A percentile compares a stretch with the other conserved stretches of the same genome.
These are phyloP conservation scores for Strigomonas culicis DNA, from an alignment of 208 protist species.

Conservation along the genomic window DNA sequence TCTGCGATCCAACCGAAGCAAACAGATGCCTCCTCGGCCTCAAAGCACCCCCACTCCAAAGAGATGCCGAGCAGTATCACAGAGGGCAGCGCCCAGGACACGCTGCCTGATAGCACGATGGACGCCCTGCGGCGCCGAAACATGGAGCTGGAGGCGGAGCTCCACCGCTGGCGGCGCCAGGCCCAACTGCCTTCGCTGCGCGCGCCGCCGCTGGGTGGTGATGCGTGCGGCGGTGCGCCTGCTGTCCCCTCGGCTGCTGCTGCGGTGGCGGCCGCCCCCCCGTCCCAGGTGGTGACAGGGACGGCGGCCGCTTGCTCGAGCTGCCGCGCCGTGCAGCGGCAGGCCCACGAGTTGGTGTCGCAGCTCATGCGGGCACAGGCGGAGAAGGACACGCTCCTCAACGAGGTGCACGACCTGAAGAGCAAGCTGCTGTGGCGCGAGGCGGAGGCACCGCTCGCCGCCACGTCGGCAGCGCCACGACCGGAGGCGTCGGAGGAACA, in stretches of 20 bases:
- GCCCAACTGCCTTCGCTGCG: slow-evolving; percentile 1
- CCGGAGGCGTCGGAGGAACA: neutral
- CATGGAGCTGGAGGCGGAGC: slow-evolving; percentile 28
- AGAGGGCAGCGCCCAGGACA: neutral
- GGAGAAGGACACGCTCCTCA: slow-evolving; percentile 34
- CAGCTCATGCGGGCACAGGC: slow-evolving; percentile 26
- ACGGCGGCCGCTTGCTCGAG: slow-evolving; percentile 14
- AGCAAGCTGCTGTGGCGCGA: neutral
- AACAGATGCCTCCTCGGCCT: neutral
- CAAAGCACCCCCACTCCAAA: neutral
- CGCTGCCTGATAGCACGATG: slow-evolving; percentile 18
- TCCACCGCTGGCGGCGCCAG: slow-evolving; percentile 17
- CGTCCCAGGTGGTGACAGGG: too few relatives aligned
- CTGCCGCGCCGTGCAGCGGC: slow-evolving; percentile 15
- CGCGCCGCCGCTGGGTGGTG: neutral
- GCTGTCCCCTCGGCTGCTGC: too few relatives aligned
- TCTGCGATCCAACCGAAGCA: too few relatives aligned
- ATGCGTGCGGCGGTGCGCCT: neutral
- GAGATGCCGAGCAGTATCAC: neutral
- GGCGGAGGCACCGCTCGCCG: too few relatives aligned
- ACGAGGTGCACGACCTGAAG: neutral
- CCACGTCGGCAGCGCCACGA: too few relatives aligned
- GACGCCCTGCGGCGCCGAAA: slow-evolving; percentile 58
- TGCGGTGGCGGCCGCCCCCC: too few relatives aligned
- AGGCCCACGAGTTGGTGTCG: slow-evolving; percentile 20